Conservation (phyloP, 2,329 filamentous ascomycete genomes). For the Diaporthe nobilis region DNA sequence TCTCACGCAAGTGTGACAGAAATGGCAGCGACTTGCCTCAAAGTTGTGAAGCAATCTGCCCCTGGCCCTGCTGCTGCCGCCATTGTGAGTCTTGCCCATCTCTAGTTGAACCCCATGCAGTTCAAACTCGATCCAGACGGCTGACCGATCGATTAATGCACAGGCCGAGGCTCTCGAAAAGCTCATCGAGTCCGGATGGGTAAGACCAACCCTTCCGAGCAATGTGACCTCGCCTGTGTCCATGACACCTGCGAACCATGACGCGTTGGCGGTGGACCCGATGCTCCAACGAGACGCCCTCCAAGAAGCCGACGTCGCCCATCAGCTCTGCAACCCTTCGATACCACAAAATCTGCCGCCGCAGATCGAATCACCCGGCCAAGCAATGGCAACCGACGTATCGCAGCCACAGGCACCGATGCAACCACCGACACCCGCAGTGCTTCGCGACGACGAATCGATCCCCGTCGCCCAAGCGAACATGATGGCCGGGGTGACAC, state of each 20-base stretch:
- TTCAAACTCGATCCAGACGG: neutral
- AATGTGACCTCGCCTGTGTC: constrained; percentile 37
- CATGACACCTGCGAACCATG: constrained; percentile 35
- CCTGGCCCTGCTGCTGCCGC: constrained; percentile 65
- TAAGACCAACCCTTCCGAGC: constrained; percentile 48
- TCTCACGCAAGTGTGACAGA: constrained; percentile 63
- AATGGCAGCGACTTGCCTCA: constrained; percentile 64
- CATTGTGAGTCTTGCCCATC: constrained; percentile 55
- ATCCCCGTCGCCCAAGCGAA: constrained; percentile 37
- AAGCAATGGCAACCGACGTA: constrained; percentile 44
- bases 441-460: constrained; percentile 40
- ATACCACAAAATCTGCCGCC: constrained; percentile 39
- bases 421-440: constrained; percentile 35
- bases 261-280: constrained; percentile 39
- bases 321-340: constrained; percentile 40
- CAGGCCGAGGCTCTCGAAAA: constrained; percentile 64
- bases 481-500: constrained; percentile 43
- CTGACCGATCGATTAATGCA: constrained; percentile 13
- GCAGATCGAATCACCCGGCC: constrained; percentile 34
- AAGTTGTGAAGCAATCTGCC: constrained; percentile 65
- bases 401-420: constrained; percentile 39
- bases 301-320: constrained; percentile 42
- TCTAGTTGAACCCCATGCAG: neutral
- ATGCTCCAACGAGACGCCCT: constrained; percentile 42
- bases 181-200: constrained; percentile 60